Evolutionary conservation across 331 rosid genomes (phyloP).

Genomic region (Rosa hybrid): DNA sequence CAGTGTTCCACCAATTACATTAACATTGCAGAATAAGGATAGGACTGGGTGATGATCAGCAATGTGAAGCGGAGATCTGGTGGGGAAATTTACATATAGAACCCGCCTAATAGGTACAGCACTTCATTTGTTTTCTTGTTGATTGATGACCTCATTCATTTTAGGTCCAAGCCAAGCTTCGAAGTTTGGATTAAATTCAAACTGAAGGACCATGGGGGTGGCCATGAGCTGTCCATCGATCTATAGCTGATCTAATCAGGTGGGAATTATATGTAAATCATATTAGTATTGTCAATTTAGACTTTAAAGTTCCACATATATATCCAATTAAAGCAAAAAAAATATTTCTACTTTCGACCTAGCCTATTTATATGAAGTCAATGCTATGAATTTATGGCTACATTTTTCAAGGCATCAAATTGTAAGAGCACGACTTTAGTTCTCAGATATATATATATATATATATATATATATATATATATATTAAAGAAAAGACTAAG

Average conservation of each 20-base stretch:
- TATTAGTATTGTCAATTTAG: neutral
- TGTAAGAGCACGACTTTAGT: neutral
- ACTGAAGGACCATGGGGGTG: neutral
- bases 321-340: neutral
- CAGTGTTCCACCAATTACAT: neutral
- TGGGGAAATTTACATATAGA: neutral
- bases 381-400: neutral
- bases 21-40: neutral
- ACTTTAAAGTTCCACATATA: neutral
- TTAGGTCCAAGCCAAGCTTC: neutral
- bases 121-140: neutral
- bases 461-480: too few relatives aligned
- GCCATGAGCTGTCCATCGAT: neutral
- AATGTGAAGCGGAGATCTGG: conserved; percentile 7
- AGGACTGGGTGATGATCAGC: neutral
- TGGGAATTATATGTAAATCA: neutral
- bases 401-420: neutral
- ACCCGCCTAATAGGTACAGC: neutral
- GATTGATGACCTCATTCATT: neutral
- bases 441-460: too few relatives aligned
- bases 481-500: too few relatives aligned
- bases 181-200: neutral
- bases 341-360: neutral
- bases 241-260: neutral
- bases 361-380: neutral